Base-by-base conservation (phyloP, 2,329 filamentous ascomycete species). In the Paramyrothecium sp. region DNA sequence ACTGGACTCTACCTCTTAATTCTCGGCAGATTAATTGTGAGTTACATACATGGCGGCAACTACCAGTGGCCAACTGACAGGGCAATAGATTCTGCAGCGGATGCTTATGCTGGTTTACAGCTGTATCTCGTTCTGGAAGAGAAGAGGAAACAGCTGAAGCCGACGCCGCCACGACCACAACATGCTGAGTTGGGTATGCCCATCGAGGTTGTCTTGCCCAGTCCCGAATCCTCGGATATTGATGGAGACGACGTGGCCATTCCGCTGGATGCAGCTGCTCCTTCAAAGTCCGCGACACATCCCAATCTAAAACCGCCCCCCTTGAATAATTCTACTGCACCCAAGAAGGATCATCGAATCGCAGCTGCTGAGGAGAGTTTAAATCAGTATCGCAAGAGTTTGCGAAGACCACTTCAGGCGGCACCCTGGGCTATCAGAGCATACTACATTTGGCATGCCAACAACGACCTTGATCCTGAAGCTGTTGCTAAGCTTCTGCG, bases 71-170 rank as follows among this genome's bases (percentile, higher is more conserved):
- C 16, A 16, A 10, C n/a, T 50, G 19, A 34, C 22, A 20, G 20
- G 12, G 7, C 26, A 20, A 2, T 30, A 90, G 88, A 93, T 71
- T 87, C 91, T 11, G 92, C 91, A 13, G 88, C 90, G 1, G 92
- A 96, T 70, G 89, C 91, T 0, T 97, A 97, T 69, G 92, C 90
- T 58, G 85, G 87, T 48, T 73, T 89, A 12, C 88, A 91, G 56
- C 76, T 97, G 2, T 96, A 86, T 66, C 79, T 91, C 58, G 80
- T 82, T 1, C 76, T 97, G 49, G 88, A 97, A 57, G 75, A 83
- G 53, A 84, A 89, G 65, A 81, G 93, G 17, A 78, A 84, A 63
- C 75, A 78, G 7, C 77, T 97, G 59, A 73, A 84, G 13, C 92
- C 92, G 2, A 81, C 76, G 2, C 93, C 93, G 5, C 89, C 90